phyloP scores from a whole-genome alignment of 2,329 filamentous ascomycete genomes.

The Neoarthrinium moseri region DNA sequence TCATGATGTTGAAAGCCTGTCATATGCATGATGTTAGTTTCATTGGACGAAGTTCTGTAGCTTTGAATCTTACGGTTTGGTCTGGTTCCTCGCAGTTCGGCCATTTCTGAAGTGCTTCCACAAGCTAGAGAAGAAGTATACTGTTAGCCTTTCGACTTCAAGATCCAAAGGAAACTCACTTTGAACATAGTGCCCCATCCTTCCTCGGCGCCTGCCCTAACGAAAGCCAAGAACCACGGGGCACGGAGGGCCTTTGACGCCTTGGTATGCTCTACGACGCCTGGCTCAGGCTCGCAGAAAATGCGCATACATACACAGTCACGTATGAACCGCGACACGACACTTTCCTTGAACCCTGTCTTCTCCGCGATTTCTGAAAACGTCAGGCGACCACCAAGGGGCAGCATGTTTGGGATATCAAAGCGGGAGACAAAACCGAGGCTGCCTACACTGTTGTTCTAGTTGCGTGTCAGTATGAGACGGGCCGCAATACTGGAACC shows the following conservation, averaged over 20 bases:
- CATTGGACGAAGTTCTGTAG: no score
- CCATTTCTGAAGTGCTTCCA: constrained; percentile 34
- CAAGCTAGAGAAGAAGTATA: constrained; percentile 15
- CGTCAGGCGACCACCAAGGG: constrained; percentile 17
- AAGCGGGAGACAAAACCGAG: constrained; percentile 29
- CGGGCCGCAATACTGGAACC: no score
- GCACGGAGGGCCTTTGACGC: constrained; percentile 30
- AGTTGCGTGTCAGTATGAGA: no score
- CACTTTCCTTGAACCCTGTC: constrained; percentile 20
- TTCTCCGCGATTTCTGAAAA: constrained; percentile 24
- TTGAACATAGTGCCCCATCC: no score
- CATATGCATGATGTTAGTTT: no score
- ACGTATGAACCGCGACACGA: constrained; percentile 32
- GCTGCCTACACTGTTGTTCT: constrained; percentile 19
- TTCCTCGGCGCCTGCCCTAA: no score
- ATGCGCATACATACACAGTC: constrained; percentile 37
- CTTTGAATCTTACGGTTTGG: constrained; percentile 32
- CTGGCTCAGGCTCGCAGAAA: constrained; percentile 36
- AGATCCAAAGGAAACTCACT: no score
- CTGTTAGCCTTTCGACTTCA: no score
- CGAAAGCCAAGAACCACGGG: constrained; percentile 20
- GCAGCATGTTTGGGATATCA: constrained; percentile 26
- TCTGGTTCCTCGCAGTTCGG: constrained; percentile 32
- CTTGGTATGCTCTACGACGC: constrained; percentile 37
- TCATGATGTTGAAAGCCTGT: no score